Evolutionary conservation across 108 stramenopile genomes (phyloP).

Genomic region (Skeletonema potamos): DNA sequence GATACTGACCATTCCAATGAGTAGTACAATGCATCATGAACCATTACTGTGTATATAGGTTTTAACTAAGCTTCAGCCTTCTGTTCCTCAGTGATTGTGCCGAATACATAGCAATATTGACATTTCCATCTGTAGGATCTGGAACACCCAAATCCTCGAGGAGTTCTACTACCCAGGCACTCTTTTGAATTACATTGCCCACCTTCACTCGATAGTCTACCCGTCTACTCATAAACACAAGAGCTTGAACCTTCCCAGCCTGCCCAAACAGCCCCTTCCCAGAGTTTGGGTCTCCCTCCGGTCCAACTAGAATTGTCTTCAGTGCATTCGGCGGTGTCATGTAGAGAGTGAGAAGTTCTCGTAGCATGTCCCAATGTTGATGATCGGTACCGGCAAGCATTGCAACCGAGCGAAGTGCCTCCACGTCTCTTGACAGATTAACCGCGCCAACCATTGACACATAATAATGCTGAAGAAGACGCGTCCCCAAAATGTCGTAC

Average conservation of each 20-base stretch:
- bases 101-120: constrained; percentile 61
- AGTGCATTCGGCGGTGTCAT: constrained; percentile 87
- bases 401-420: constrained; percentile 77
- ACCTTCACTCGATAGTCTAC: constrained; percentile 79
- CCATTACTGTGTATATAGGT: neutral
- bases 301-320: constrained; percentile 79
- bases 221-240: constrained; percentile 84
- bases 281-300: constrained; percentile 78
- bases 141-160: constrained; percentile 69
- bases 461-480: constrained; percentile 73
- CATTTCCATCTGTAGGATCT: constrained; percentile 69
- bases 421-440: constrained; percentile 79
- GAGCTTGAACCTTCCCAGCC: constrained; percentile 71
- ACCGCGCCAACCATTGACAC: constrained; percentile 84
- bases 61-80: constrained; percentile 29
- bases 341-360: constrained; percentile 80
- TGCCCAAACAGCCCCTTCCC: constrained; percentile 81
- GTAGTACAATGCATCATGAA: neutral
- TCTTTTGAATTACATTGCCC: constrained; percentile 63
- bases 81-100: constrained; percentile 41
- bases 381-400: constrained; percentile 83
- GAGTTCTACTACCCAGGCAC: constrained; percentile 71
- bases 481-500: constrained; percentile 77
- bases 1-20: neutral
- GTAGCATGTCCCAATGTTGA: constrained; percentile 79